These are phyloP conservation scores for Pythium monospermum DNA, from an alignment of 352 stramenopile species.

Conservation along the genomic window DNA sequence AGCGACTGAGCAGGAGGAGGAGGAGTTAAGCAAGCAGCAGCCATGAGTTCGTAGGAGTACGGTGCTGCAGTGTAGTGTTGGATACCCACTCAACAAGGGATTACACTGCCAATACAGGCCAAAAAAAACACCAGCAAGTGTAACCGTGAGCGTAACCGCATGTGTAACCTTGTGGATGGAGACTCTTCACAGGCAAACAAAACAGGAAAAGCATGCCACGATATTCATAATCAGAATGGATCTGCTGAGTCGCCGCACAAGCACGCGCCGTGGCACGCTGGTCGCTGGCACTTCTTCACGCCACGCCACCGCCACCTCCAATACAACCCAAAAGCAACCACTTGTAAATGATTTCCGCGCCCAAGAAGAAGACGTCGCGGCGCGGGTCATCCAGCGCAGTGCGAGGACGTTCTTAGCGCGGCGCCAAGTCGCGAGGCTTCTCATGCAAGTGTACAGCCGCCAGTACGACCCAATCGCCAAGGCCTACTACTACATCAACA, in stretches of 20 bases:
- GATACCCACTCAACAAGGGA: too few species aligned
- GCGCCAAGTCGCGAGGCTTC: conserved; percentile 28
- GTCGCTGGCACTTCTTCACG: conserved; percentile 17
- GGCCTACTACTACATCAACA: conserved; percentile 66
- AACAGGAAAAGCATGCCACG: too few species aligned
- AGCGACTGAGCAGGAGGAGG: neutral
- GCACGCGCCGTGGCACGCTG: conserved; percentile 17
- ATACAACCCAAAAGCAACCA: conserved; percentile 14
- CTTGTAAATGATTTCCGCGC: conserved; percentile 52
- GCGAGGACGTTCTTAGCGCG: conserved; percentile 37
- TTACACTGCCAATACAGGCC: too few species aligned
- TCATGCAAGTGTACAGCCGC: conserved; percentile 45
- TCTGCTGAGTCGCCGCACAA: conserved; percentile 8
- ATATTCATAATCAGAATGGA: conserved; percentile 8
- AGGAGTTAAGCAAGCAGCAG: too few species aligned
- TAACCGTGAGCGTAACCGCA: too few species aligned
- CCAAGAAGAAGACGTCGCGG: conserved; percentile 50
- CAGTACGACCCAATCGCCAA: conserved; percentile 59
- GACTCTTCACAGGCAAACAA: too few species aligned
- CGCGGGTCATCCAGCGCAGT: conserved; percentile 39
- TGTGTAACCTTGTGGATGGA: too few species aligned
- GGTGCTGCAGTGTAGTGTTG: too few species aligned
- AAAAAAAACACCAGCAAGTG: too few species aligned
- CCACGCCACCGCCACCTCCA: neutral
- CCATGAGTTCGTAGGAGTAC: too few species aligned